These are phyloP conservation scores for Artomyces pyxidatus DNA, from an alignment of 768 basidiomycete genomes.

Conservation along the genomic window DNA sequence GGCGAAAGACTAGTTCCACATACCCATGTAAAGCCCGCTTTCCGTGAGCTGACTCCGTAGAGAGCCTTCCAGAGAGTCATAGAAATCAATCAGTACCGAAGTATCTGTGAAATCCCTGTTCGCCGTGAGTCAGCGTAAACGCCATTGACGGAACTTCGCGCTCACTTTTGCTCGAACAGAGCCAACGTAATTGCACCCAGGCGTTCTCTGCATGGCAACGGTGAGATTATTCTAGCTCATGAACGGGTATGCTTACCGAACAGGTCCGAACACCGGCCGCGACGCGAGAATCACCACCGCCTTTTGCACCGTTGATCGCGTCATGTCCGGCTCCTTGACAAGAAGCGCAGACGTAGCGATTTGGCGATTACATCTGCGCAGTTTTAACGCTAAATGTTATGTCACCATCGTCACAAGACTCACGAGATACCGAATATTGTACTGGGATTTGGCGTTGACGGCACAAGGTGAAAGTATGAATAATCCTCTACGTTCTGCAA, in stretches of 20 bases:
- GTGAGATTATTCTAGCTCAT: not conserved
- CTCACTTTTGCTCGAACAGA: constrained; percentile 76
- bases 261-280: constrained; percentile 88
- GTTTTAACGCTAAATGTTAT: not conserved
- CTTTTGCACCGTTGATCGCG: constrained; percentile 94
- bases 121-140: constrained; percentile 6
- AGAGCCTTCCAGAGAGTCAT: constrained; percentile 64
- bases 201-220: constrained; percentile 60
- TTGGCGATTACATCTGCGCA: constrained; percentile 86
- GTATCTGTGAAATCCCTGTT: constrained; percentile 81
- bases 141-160: too few species aligned
- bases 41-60: constrained; percentile 80
- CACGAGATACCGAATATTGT: constrained; percentile 97
- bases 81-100: constrained; percentile 85
- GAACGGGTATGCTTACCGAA: constrained; percentile 43
- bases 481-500: constrained; percentile 83
- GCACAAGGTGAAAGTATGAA: constrained; percentile 90
- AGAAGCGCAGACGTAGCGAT: constrained; percentile 73
- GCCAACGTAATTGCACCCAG: constrained; percentile 91
- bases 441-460: constrained; percentile 55
- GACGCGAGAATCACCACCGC: constrained; percentile 91
- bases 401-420: constrained; percentile 20
- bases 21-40: constrained; percentile 92
- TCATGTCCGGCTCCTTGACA: constrained; percentile 77
- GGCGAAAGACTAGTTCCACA: constrained; percentile 16